These are phyloP conservation scores for Pichia cactophila DNA, from an alignment of 1,139 yeast genomes.

Conservation along the genomic window DNA sequence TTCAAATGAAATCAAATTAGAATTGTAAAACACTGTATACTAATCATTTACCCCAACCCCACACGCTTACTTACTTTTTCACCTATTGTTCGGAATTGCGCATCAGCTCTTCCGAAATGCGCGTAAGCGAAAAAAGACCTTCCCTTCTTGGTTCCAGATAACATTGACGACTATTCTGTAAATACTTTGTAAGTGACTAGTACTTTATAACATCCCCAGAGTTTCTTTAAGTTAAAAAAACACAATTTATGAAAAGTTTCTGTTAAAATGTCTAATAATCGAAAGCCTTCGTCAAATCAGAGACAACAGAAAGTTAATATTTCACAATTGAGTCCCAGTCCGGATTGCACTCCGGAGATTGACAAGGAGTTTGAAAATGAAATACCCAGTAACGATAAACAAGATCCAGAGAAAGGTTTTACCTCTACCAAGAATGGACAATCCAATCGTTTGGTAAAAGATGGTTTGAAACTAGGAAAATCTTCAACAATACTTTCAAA, in stretches of 20 bases:
- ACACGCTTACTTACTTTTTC: not conserved
- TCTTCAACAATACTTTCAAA: slow-evolving; percentile 12
- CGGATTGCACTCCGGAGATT: not conserved
- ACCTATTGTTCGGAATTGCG: slow-evolving; percentile 6
- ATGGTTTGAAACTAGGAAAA: not conserved
- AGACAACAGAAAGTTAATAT: slow-evolving; percentile 4
- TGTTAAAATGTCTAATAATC: slow-evolving; percentile 1
- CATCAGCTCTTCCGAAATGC: slow-evolving; percentile 9
- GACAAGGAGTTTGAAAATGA: not conserved
- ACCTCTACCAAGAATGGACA: not conserved
- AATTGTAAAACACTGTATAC: not conserved
- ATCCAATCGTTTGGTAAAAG: not conserved
- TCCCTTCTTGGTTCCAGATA: not conserved
- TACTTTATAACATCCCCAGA: too few species aligned
- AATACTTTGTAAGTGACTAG: too few species aligned
- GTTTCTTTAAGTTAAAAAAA: too few species aligned
- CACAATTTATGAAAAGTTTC: not conserved
- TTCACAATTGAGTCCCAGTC: slow-evolving; percentile 4
- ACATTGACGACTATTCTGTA: not conserved
- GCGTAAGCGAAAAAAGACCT: not conserved
- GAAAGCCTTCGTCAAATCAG: slow-evolving; percentile 8
- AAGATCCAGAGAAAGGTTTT: too few species aligned
- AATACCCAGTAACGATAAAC: too few species aligned
- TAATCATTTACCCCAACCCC: not conserved
- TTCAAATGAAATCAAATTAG: slow-evolving; percentile 11